Conservation (phyloP, 2,329 filamentous ascomycete genomes). For the Endothia cerciana region DNA sequence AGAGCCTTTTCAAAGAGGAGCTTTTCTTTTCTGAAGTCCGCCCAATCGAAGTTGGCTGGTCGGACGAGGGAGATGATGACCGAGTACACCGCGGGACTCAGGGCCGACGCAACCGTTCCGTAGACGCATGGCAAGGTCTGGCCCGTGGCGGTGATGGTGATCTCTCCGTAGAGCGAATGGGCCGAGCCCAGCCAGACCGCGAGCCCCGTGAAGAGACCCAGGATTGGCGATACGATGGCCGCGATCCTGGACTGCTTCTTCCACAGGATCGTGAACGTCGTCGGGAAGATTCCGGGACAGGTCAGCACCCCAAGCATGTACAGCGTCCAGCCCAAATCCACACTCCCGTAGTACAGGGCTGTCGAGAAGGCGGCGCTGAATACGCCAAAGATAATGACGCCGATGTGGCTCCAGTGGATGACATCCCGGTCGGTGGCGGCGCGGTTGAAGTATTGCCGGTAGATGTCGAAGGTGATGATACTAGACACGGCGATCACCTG, state of each 20-base stretch:
- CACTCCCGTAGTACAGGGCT: slow-evolving; percentile 56
- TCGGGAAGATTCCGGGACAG: slow-evolving; percentile 58
- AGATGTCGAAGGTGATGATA: slow-evolving; percentile 59
- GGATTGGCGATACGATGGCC: slow-evolving; percentile 52
- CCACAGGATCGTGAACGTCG: slow-evolving; percentile 57
- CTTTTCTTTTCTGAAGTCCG: slow-evolving; percentile 42
- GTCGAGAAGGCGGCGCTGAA: slow-evolving; percentile 57
- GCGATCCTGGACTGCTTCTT: slow-evolving; percentile 52
- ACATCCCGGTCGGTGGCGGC: slow-evolving; percentile 51
- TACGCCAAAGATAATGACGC: slow-evolving; percentile 55
- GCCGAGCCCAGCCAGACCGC: slow-evolving; percentile 57
- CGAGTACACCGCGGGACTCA: slow-evolving; percentile 34
- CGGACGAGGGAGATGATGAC: slow-evolving; percentile 25
- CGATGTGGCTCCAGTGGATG: slow-evolving; percentile 56
- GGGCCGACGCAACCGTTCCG: slow-evolving; percentile 53
- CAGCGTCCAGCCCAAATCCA: slow-evolving; percentile 57
- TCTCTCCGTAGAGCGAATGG: slow-evolving; percentile 48
- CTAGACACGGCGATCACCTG: slow-evolving; percentile 58
- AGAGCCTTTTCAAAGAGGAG: slow-evolving; percentile 41
- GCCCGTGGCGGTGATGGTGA: slow-evolving; percentile 52
- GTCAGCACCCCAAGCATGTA: slow-evolving; percentile 59
- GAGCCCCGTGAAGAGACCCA: slow-evolving; percentile 53
- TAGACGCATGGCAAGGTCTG: slow-evolving; percentile 55
- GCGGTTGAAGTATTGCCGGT: slow-evolving; percentile 53
- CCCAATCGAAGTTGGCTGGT: slow-evolving; percentile 34